phyloP scores from a whole-genome alignment of 306 rosid genomes.

The Rosa multiflora region DNA sequence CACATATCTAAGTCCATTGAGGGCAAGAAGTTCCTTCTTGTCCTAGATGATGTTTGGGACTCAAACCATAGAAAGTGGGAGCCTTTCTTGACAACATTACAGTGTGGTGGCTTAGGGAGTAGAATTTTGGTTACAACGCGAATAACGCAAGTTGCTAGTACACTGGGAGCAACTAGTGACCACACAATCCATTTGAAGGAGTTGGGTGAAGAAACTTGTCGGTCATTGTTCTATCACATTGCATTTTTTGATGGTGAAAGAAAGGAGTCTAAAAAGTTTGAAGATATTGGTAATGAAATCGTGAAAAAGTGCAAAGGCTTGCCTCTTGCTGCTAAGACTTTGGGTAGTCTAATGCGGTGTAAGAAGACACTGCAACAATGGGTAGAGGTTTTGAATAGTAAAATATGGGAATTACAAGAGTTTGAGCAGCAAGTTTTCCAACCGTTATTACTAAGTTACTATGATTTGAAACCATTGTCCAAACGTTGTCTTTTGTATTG shows the following conservation, averaged over 20 bases:
- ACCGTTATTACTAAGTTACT: neutral
- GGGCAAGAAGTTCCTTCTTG: neutral
- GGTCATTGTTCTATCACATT: neutral
- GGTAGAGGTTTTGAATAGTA: neutral
- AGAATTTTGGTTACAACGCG: neutral
- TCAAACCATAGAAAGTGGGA: neutral
- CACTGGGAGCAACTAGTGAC: neutral
- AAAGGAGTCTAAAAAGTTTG: neutral
- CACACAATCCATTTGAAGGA: neutral
- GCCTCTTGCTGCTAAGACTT: neutral
- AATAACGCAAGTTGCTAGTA: neutral
- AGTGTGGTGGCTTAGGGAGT: neutral
- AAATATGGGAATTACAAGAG: neutral
- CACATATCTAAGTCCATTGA: rapidly evolving
- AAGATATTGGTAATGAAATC: neutral
- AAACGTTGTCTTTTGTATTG: neutral
- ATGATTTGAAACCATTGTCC: neutral
- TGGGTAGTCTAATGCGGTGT: constrained; percentile 17
- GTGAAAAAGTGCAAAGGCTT: constrained; percentile 1
- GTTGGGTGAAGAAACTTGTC: neutral
- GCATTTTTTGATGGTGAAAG: neutral
- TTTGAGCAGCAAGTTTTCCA: neutral
- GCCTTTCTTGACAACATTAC: rapidly evolving
- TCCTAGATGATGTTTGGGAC: neutral
- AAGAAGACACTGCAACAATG: neutral